Base-by-base conservation (phyloP, 2,329 filamentous ascomycete species). In the Rhynchosporium agropyri region DNA sequence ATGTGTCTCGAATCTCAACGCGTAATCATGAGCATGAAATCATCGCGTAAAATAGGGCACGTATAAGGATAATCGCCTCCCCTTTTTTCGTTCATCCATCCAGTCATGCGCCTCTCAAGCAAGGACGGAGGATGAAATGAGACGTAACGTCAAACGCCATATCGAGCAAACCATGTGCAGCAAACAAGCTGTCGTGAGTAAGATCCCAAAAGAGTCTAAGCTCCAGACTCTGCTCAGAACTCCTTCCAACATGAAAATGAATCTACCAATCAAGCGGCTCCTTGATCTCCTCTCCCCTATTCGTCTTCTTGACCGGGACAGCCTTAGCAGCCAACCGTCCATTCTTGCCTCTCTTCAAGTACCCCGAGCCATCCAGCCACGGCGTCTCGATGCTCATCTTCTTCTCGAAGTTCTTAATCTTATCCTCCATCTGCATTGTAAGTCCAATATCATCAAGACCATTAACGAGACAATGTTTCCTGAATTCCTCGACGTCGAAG, bases 391-490 rank as follows among this genome's bases (percentile, higher is more conserved):
- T 77, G 9, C 89, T 89, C 75, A 92, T 86, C 77, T 88, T 88
- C 71, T 80, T 80, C 85, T 98, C 94, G 73, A 95, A 97, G 64
- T 83, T 83, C 63, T 84, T 80, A 74, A 98, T 97, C 83, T 96
- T 92, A 66, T 92, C 89, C 68, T 95, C 92, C 79, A 91, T 85
- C 79, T 96, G 91, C 83, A 97, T 91, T 5, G 94, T 98, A 67
- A 98, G 79, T 42, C 94, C 94, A 72, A 98, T 98, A 71, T 98
- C 95, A 75, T 98, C 94, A 9, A 98, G 86, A 0, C 94, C 94
- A 74, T 98, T 96, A 72, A 96, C 77, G 57, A 98, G 80, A 77
- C 94, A 98, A 79, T 98, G 92, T 79, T 96, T 96, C 75, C 92
- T 83, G 82, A 98, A 98, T 78, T 90, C 86, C 75, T 98, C 94